phyloP scores from a whole-genome alignment of 2,329 filamentous ascomycete genomes.

The Lachnellula hyalina region DNA sequence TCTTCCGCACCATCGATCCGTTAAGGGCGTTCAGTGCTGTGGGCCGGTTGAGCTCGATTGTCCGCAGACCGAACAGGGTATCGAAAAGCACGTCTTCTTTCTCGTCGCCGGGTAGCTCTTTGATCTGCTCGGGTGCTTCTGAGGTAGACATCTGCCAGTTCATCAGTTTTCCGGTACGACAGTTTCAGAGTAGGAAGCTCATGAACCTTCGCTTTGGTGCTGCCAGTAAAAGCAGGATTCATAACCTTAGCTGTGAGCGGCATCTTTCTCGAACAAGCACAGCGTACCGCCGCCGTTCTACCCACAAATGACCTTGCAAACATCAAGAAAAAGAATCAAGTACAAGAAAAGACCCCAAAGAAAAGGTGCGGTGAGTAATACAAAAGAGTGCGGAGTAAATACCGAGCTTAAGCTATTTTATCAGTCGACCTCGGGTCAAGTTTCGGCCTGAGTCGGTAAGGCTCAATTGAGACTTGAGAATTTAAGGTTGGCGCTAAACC shows the following conservation, averaged over 20 bases:
- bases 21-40: constrained; percentile 89
- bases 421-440: constrained; percentile 14
- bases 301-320: constrained; percentile 53
- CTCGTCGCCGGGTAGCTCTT: constrained; percentile 53
- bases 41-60: constrained; percentile 90
- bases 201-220: constrained; percentile 45
- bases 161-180: constrained; percentile 13
- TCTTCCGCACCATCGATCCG: constrained; percentile 92
- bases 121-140: constrained; percentile 24
- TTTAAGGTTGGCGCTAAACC: constrained; percentile 22
- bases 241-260: constrained; percentile 73
- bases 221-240: constrained; percentile 49
- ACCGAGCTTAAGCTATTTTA: neutral
- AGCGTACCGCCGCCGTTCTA: constrained; percentile 43
- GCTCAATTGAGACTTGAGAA: neutral
- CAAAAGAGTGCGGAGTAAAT: constrained; percentile 20
- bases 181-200: constrained; percentile 5
- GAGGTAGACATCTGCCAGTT: constrained; percentile 2
- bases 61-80: constrained; percentile 81
- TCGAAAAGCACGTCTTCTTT: constrained; percentile 90
- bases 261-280: constrained; percentile 51
- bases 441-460: constrained; percentile 12
- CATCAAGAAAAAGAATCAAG: constrained; percentile 41
- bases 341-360: constrained; percentile 4
- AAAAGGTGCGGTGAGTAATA: constrained; percentile 9